Evolutionary conservation across 176 grass and related monocot genomes (phyloP), one percentile per base, ranked within the genome.

Genomic region (Microstegium vimineum): DNA sequence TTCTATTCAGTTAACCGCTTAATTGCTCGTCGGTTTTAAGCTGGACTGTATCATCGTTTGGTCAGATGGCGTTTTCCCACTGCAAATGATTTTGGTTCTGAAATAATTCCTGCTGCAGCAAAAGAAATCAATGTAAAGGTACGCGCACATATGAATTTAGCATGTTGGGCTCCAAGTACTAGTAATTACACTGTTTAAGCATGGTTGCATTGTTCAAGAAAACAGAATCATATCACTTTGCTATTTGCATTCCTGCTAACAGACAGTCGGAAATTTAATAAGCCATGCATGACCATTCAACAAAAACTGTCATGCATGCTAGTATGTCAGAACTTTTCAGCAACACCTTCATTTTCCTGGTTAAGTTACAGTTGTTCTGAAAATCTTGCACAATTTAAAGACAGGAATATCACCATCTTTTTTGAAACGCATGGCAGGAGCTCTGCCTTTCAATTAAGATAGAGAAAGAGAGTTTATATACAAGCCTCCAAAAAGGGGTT

Each of bases 1-100:
- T 28, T 41, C 64, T 47, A 16, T 20, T 33, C 8, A 57, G 2
- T 15, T 30, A 54, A 20, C 15, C 1, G 17, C 52, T 25, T 76
- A 78, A 70, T 17, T 83, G 57, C 56, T 76, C 40, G 71, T 71
- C 82, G 25, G 65, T 77, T 56, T 83, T 88, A 85, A 90, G 79
- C 59, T 86, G 41, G 79, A 85, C 26, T 74, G 74, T 72, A 87
- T 90, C 67, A n/a, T 88, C 81, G 73, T 82, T 95, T 87, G 84
- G 83, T 89, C 96, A 98, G 96, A 89, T 95, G 93, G 93, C 81
- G 90, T 61, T 98, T 98, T 91, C 96, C 96, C 54, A 95, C 92
- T 71, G 92, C 96, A 66, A 98, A 98, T 88, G 96, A 95, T 80
- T 98, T 98, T 77, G 96, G 96, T 66, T 95, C 93, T 54, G 95